Conservation (phyloP, 768 basidiomycete genomes). For the Termitomyces heimii region DNA sequence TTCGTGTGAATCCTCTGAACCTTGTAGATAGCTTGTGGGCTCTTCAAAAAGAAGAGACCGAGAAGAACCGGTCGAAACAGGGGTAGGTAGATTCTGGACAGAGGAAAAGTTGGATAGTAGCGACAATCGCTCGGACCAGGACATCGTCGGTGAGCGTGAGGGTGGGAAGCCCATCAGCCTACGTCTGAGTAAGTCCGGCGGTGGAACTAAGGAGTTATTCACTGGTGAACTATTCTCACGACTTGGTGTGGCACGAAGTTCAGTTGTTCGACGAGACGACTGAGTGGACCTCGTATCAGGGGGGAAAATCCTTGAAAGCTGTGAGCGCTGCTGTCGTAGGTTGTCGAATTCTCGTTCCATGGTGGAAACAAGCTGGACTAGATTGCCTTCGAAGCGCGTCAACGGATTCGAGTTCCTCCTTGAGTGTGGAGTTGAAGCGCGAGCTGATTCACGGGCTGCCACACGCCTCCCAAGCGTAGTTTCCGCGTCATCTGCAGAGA, state of each 20-base stretch:
- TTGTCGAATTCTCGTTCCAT: conserved; percentile 22
- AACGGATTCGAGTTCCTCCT: conserved; percentile 6
- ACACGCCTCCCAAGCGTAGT: conserved; percentile 35
- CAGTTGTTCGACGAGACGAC: not conserved
- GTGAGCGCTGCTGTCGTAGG: conserved; percentile 19
- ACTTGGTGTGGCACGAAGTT: not conserved
- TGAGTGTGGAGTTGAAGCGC: conserved; percentile 8
- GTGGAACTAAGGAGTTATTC: conserved; percentile 3
- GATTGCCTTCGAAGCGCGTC: conserved; percentile 7
- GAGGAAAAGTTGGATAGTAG: conserved; percentile 35
- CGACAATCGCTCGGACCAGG: conserved; percentile 28
- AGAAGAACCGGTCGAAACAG: conserved; percentile 22
- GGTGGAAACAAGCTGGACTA: conserved; percentile 9
- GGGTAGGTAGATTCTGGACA: conserved; percentile 32
- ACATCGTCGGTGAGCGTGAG: conserved; percentile 16
- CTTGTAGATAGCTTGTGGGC: conserved; percentile 26
- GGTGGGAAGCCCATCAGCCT: conserved; percentile 11
- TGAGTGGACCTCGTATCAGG: not conserved
- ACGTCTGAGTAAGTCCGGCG: conserved; percentile 18
- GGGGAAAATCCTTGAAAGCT: conserved; percentile 1
- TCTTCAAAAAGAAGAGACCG: conserved; percentile 36
- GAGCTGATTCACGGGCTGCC: conserved; percentile 31
- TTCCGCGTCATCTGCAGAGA: conserved; percentile 25
- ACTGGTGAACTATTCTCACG: not conserved
- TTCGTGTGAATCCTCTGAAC: conserved; percentile 9